phyloP scores from a whole-genome alignment of 148 eudicot species.

The Chenopodium berlandieri region DNA sequence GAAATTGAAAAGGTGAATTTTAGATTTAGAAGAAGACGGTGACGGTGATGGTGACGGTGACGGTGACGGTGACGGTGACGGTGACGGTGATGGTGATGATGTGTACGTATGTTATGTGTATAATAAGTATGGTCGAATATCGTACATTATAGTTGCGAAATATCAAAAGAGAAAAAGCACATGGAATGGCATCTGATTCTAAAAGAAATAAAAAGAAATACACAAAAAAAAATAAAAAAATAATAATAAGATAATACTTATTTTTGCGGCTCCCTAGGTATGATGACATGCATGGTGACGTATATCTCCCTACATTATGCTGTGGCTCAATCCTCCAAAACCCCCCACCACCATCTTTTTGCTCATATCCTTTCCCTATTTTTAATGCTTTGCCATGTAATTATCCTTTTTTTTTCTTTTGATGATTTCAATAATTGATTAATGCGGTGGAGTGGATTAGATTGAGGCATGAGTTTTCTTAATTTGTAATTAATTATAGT shows the following conservation, averaged over 20 bases:
- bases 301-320: constrained; percentile 8
- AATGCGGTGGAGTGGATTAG: background rate
- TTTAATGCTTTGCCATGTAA: background rate
- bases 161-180: background rate
- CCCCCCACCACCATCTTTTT: background rate
- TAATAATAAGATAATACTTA: constrained; percentile 1
- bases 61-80: too few species aligned
- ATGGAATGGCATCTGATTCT: constrained; percentile 3
- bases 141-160: background rate
- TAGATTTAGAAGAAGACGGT: background rate
- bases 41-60: background rate
- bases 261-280: background rate
- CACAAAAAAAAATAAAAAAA: background rate
- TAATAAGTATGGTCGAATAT: background rate
- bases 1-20: background rate
- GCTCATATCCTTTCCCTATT: background rate
- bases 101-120: background rate
- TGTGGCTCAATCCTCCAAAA: constrained; percentile 13
- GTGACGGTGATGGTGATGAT: background rate
- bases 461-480: too few species aligned
- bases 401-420: background rate
- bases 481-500: too few species aligned
- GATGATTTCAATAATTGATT: background rate
- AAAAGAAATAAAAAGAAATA: background rate
- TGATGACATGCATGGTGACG: constrained; percentile 35